Evolutionary conservation across 768 basidiomycete genomes (phyloP).

Genomic region (Chalciporus piperatus): DNA sequence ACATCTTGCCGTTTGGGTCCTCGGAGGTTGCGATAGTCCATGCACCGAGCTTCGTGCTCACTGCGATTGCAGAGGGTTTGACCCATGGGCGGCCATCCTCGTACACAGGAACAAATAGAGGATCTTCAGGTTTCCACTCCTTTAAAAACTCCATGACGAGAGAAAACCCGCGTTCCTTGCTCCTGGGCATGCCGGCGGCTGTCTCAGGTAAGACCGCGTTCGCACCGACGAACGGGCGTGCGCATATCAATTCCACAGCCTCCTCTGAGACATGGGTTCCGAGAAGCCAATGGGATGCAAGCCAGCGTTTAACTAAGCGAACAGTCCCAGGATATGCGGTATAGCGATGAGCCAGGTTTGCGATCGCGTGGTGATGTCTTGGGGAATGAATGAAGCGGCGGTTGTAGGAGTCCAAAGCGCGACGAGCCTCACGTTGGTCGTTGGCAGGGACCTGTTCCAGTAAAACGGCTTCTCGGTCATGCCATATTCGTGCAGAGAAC

Average conservation of each 20-base stretch:
- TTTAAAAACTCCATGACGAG: slow-evolving; percentile 67
- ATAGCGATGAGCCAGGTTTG: slow-evolving; percentile 75
- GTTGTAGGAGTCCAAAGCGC: slow-evolving; percentile 57
- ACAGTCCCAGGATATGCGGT: slow-evolving; percentile 81
- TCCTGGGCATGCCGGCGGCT: slow-evolving; percentile 55
- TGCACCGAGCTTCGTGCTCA: slow-evolving; percentile 43
- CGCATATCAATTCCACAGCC: slow-evolving; percentile 82
- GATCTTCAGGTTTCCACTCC: slow-evolving; percentile 82
- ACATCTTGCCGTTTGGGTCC: slow-evolving; percentile 70
- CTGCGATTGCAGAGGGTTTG: slow-evolving; percentile 23
- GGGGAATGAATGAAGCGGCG: slow-evolving; percentile 79
- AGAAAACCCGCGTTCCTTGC: slow-evolving; percentile 80
- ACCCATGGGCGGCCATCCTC: slow-evolving; percentile 14
- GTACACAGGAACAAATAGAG: slow-evolving; percentile 74
- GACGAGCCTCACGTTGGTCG: slow-evolving; percentile 54
- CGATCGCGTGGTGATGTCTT: slow-evolving; percentile 80
- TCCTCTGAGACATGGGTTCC: slow-evolving; percentile 70
- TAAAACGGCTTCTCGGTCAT: slow-evolving; percentile 79
- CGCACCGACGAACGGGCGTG: slow-evolving; percentile 67
- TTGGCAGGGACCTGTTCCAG: slow-evolving; percentile 61
- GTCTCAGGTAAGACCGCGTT: slow-evolving; percentile 31
- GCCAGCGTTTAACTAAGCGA: slow-evolving; percentile 89
- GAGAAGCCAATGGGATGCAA: slow-evolving; percentile 87
- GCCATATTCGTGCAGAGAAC: slow-evolving; percentile 80
- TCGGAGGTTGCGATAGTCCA: slow-evolving; percentile 81